These are phyloP conservation scores for Postia placenta DNA, from an alignment of 768 basidiomycete genomes.

Conservation along the genomic window DNA sequence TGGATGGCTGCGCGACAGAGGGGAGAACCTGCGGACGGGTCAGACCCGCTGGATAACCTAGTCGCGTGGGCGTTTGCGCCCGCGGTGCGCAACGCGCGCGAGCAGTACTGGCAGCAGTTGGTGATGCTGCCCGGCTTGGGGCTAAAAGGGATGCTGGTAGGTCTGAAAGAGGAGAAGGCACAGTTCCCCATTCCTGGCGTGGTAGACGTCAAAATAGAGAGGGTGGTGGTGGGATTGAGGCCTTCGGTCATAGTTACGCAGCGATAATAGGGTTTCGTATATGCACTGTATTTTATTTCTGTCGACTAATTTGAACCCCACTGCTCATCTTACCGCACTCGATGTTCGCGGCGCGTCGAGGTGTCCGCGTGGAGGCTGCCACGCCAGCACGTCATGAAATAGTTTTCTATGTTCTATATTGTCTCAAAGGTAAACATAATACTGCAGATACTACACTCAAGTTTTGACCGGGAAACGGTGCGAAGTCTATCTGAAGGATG, in stretches of 20 bases:
- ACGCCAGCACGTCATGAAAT: too few species aligned
- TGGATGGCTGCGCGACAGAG: conserved; percentile 25
- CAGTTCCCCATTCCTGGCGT: background rate
- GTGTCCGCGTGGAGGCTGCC: too few species aligned
- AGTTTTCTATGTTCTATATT: too few species aligned
- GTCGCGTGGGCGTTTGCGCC: conserved; percentile 8
- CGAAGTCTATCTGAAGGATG: too few species aligned
- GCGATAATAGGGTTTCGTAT: too few species aligned
- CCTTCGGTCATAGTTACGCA: background rate
- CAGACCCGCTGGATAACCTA: conserved; percentile 25
- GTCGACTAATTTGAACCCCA: too few species aligned
- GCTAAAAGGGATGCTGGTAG: conserved; percentile 2
- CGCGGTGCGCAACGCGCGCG: background rate
- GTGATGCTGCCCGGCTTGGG: conserved; percentile 9
- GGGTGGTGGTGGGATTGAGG: background rate
- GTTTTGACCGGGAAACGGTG: too few species aligned
- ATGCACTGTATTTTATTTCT: too few species aligned
- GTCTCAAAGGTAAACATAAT: too few species aligned
- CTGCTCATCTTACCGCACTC: too few species aligned
- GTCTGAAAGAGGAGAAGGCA: background rate
- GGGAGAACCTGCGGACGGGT: conserved; percentile 7
- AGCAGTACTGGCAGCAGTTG: background rate
- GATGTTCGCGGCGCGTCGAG: too few species aligned
- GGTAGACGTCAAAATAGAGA: background rate
- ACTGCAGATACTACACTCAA: too few species aligned